A percentile compares a stretch with the other conserved stretches of the same genome.
phyloP scores from a whole-genome alignment of 306 rosid species.

The Cucurbita ficifolia region DNA sequence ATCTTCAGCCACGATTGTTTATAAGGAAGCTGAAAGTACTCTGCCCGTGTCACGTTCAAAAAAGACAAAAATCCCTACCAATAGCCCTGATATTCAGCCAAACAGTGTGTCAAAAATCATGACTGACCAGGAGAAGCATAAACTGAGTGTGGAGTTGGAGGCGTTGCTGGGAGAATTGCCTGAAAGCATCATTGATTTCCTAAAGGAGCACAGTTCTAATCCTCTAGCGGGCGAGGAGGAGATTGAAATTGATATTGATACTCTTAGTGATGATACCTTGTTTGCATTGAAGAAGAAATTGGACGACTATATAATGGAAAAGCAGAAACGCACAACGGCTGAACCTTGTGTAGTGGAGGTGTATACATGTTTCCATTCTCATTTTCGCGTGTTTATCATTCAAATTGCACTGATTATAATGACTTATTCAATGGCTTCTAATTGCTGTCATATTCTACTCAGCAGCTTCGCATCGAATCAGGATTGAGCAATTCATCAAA shows the following conservation, averaged over 20 bases:
- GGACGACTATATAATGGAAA: constrained; percentile 49
- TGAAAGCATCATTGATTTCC: constrained; percentile 49
- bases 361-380: neutral
- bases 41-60: constrained; percentile 33
- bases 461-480: constrained; percentile 58
- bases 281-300: constrained; percentile 58
- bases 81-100: constrained; percentile 21
- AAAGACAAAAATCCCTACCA: constrained; percentile 35
- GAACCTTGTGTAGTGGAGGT: constrained; percentile 81
- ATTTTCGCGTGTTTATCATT: neutral
- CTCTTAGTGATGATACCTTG: constrained; percentile 58
- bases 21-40: constrained; percentile 23
- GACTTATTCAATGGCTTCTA: constrained; percentile 2
- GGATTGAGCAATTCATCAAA: constrained; percentile 65
- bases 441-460: constrained; percentile 7
- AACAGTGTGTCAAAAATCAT: constrained; percentile 27
- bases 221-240: constrained; percentile 56
- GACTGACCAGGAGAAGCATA: constrained; percentile 51
- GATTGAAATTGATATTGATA: constrained; percentile 83
- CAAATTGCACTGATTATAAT: neutral
- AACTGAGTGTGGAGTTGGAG: constrained; percentile 61
- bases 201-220: constrained; percentile 44
- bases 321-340: constrained; percentile 38
- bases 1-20: constrained; percentile 25
- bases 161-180: constrained; percentile 57